Base-by-base conservation (phyloP, 768 basidiomycete genomes). In the Pleurotus eryngii region DNA sequence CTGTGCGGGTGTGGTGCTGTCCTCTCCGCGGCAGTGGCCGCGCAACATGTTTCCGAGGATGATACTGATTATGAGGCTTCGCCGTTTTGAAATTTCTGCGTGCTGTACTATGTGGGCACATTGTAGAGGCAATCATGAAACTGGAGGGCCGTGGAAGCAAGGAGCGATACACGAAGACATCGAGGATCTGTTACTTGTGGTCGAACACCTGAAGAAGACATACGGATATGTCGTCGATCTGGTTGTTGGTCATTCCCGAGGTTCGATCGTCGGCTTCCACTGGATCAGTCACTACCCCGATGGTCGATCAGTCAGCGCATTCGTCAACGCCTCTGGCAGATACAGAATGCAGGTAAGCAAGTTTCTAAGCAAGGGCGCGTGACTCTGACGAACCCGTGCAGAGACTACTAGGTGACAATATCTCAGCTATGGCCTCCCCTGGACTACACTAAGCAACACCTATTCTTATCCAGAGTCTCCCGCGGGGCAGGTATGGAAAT, bases 161-260 rank as follows among this genome's bases (percentile, higher is more conserved):
- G 83, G 83, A 4, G 81, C 79, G 7, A 67, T 92, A 47, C 65
- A 68, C 2, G 78, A 84, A 46, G 90, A 91, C 61, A 60, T 88
- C 2, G 75, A 80, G 59, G 92, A 94, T 69, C 72, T 93, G 35
- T 69, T 79, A 55, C 77, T 76, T 2, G 89, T 90, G 7, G 87
- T 85, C 22, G 75, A 78, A 40, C 82, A 85, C 65, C 78, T 93
- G 20, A 79, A 80, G 57, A 64, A 60, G 5, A 72, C 68, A 24
- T 84, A 83, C 61, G 88, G 87, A 2, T 94, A 93, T 67, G 72
- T 77, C 35, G 71, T 91, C 49, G 86, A 86, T 64, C 69, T 89
- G 55, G 67, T 93, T 39, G 80, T 94, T 5, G 90, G 85, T 1
- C 92, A 94, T 69, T 93, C 90, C 14, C 83, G 89, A 37, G 91